These are phyloP conservation scores for Stentor roeselii DNA, from an alignment of 73 alveolate genomes.

Conservation along the genomic window DNA sequence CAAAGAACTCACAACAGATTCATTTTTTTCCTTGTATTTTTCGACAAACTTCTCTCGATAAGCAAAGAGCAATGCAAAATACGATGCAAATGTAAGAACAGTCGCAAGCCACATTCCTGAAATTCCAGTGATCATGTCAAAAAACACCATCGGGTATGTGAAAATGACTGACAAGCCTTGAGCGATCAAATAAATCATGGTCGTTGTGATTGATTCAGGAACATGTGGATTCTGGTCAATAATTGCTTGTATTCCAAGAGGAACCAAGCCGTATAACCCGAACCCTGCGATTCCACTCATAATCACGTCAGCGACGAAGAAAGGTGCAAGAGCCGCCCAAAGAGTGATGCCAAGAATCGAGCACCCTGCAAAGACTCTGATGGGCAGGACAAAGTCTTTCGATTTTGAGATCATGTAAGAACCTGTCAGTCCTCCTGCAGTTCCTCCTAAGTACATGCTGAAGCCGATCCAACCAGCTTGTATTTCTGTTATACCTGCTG, in stretches of 20 bases:
- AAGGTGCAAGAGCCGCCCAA: slow-evolving; percentile 26
- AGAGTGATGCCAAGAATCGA: slow-evolving; percentile 1
- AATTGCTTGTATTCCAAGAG: slow-evolving; percentile 22
- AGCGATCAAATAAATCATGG: slow-evolving; percentile 13
- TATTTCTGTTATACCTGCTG: not conserved
- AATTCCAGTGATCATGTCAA: not conserved
- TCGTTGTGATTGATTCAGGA: slow-evolving; percentile 22
- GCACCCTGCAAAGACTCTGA: not conserved
- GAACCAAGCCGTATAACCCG: slow-evolving; percentile 9
- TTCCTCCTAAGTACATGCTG: not conserved
- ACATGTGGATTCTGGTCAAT: slow-evolving; percentile 3
- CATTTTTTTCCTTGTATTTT: not conserved
- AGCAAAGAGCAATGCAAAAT: not conserved
- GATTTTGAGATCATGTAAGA: not conserved
- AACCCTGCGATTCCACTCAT: slow-evolving; percentile 1
- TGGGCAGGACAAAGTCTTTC: not conserved
- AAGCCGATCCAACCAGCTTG: slow-evolving; percentile 30
- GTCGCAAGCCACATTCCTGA: slow-evolving; percentile 11
- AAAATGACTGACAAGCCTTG: not conserved
- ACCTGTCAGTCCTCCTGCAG: slow-evolving; percentile 23
- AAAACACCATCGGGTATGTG: slow-evolving; percentile 20
- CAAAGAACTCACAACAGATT: not conserved
- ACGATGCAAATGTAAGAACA: not conserved
- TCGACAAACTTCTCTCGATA: not conserved
- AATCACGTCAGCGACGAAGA: not conserved